Percentiles rank a stretch among this genome's conserved stretches.
These are phyloP conservation scores for Ophiostoma pallidulum DNA, from an alignment of 2,329 filamentous ascomycete species.

Conservation along the genomic window DNA sequence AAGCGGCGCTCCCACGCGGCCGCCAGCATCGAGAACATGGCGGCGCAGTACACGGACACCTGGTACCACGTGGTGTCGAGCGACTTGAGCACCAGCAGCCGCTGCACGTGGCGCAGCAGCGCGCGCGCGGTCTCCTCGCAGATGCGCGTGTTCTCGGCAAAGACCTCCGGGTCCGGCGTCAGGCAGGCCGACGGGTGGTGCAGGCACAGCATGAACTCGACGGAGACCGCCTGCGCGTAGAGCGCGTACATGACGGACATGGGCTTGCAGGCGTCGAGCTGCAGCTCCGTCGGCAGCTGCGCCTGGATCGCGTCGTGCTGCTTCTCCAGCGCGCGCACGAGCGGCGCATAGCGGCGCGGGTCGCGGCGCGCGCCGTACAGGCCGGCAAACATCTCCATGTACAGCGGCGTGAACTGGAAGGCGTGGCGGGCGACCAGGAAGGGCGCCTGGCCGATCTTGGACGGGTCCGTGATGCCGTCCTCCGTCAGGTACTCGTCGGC, in stretches of 20 bases:
- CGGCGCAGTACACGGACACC: conserved; percentile 60
- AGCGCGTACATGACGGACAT: conserved; percentile 42
- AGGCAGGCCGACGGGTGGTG: conserved; percentile 53
- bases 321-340: conserved; percentile 55
- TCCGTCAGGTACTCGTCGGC: conserved; percentile 62
- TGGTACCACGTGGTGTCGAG: conserved; percentile 74
- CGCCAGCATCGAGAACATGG: conserved; percentile 64
- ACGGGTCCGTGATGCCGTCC: conserved; percentile 46
- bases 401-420: conserved; percentile 56
- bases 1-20: conserved; percentile 58
- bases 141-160: conserved; percentile 53
- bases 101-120: conserved; percentile 50
- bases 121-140: conserved; percentile 57
- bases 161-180: conserved; percentile 43
- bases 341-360: conserved; percentile 51
- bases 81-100: conserved; percentile 54
- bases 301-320: conserved; percentile 55
- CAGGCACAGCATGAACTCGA: conserved; percentile 51
- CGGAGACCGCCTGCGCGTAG: conserved; percentile 42
- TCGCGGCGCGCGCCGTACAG: conserved; percentile 63
- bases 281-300: conserved; percentile 52
- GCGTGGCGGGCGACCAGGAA: conserved; percentile 58
- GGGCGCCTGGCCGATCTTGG: conserved; percentile 34
- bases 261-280: conserved; percentile 33
- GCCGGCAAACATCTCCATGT: conserved; percentile 64